A percentile compares a stretch with the other conserved stretches of the same genome.
These are phyloP conservation scores for Volvox carteri DNA, from an alignment of 163 green algal genomes.

Conservation along the genomic window DNA sequence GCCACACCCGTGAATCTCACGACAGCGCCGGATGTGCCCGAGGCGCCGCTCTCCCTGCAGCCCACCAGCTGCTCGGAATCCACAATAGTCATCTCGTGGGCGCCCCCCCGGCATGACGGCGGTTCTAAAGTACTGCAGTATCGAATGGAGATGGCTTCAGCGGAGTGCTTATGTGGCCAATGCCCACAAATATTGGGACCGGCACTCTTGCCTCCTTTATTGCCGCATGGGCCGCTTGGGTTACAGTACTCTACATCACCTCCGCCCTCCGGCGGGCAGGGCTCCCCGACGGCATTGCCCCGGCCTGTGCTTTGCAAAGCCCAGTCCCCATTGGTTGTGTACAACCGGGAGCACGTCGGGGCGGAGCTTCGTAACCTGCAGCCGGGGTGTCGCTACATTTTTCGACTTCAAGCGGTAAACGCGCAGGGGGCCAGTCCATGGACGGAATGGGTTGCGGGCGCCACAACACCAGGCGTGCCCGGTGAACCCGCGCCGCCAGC, in stretches of 20 bases:
- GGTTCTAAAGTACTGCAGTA: slow-evolving; percentile 70
- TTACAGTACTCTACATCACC: not conserved
- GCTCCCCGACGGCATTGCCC: not conserved
- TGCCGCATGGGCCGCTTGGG: not conserved
- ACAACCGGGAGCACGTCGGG: slow-evolving; percentile 38
- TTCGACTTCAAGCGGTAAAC: slow-evolving; percentile 73
- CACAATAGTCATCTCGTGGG: slow-evolving; percentile 72
- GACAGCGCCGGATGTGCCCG: slow-evolving; percentile 71
- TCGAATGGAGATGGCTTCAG: slow-evolving; percentile 72
- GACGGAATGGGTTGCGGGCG: slow-evolving; percentile 54
- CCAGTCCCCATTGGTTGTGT: slow-evolving; percentile 37
- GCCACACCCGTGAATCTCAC: slow-evolving; percentile 63
- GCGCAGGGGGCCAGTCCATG: slow-evolving; percentile 62
- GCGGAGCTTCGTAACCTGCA: slow-evolving; percentile 67
- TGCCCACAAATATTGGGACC: slow-evolving; percentile 2
- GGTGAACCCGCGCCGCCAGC: slow-evolving; percentile 58
- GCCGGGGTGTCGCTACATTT: slow-evolving; percentile 70
- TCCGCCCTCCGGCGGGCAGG: not conserved
- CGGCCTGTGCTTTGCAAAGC: slow-evolving; percentile 27
- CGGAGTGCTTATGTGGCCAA: slow-evolving; percentile 27
- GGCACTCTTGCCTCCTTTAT: not conserved
- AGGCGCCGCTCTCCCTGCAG: slow-evolving; percentile 63
- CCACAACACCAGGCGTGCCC: slow-evolving; percentile 68
- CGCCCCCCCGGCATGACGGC: slow-evolving; percentile 73
- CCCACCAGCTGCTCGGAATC: slow-evolving; percentile 18